phyloP scores from a whole-genome alignment of 2,329 filamentous ascomycete species.

The Aureobasidium pullulans region DNA sequence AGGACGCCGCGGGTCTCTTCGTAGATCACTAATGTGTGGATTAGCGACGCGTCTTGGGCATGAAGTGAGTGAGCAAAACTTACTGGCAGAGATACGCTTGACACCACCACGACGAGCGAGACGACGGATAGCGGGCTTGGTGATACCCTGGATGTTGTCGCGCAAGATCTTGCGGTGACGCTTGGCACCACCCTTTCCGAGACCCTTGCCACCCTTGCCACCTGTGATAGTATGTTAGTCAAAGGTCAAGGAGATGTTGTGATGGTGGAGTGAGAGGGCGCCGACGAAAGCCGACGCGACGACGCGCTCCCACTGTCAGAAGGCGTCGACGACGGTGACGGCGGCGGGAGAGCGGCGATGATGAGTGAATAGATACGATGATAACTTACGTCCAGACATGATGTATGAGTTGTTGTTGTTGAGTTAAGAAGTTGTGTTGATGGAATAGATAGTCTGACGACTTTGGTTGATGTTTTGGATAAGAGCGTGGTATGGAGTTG shows the following conservation, averaged over 20 bases:
- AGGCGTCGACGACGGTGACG: not conserved
- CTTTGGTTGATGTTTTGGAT: not conserved
- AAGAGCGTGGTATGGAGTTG: not conserved
- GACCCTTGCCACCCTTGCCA: slow-evolving; percentile 94
- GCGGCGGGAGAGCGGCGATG: not conserved
- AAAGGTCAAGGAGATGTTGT: slow-evolving; percentile 1
- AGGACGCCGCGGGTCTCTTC: slow-evolving; percentile 75
- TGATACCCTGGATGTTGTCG: slow-evolving; percentile 99
- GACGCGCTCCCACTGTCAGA: not conserved
- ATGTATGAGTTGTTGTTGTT: slow-evolving; percentile 30
- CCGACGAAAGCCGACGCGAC: slow-evolving; percentile 6
- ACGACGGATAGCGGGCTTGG: slow-evolving; percentile 97
- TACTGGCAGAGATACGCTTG: slow-evolving; percentile 98
- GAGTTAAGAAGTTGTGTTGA: slow-evolving; percentile 16
- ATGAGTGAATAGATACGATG: not conserved
- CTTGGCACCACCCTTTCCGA: slow-evolving; percentile 97
- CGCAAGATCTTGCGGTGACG: slow-evolving; percentile 98
- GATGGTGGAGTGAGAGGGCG: slow-evolving; percentile 7
- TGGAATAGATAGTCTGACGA: slow-evolving; percentile 17
- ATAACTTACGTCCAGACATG: slow-evolving; percentile 46
- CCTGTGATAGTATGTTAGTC: slow-evolving; percentile 46
- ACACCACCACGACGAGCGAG: slow-evolving; percentile 98
- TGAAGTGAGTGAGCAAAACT: slow-evolving; percentile 17
- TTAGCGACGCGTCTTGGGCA: not conserved
- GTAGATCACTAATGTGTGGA: slow-evolving; percentile 57